Conservation (phyloP, 1,284 basidiomycete genomes). For the Cutaneotrichosporon daszewskae region DNA sequence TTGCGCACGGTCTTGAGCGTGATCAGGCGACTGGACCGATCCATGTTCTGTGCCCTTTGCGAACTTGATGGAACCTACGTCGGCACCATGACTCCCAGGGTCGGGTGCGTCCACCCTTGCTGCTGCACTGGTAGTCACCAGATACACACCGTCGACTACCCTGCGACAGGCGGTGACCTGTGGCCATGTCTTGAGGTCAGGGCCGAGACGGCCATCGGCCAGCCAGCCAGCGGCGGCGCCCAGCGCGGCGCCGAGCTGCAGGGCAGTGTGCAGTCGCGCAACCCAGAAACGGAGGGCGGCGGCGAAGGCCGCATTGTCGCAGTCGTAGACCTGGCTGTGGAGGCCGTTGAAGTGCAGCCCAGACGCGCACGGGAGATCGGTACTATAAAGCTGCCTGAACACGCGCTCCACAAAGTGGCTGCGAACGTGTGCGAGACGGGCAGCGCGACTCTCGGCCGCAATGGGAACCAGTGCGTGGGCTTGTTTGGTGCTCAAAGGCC, state of each 20-base stretch:
- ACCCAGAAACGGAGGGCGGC: conserved; percentile 32
- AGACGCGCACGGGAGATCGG: neutral
- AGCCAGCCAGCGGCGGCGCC: conserved; percentile 21
- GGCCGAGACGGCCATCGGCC: conserved; percentile 19
- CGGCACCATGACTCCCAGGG: no score
- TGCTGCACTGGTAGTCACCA: conserved; percentile 1
- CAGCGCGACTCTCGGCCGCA: neutral
- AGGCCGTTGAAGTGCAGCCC: conserved; percentile 21
- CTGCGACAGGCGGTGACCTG: conserved; percentile 11
- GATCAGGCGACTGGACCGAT: no score
- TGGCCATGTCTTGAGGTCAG: conserved; percentile 27
- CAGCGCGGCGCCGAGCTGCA: conserved; percentile 23
- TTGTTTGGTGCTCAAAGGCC: no score
- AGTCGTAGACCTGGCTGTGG: conserved; percentile 12
- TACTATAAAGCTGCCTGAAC: conserved; percentile 13
- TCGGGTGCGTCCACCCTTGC: neutral
- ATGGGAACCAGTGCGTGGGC: no score
- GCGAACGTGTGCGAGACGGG: conserved; percentile 1
- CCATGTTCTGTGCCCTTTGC: no score
- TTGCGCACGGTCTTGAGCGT: no score
- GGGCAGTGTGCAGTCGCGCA: conserved; percentile 20
- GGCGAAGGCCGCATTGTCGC: conserved; percentile 13
- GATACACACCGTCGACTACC: conserved; percentile 18
- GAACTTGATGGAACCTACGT: no score
- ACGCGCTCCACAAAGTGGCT: conserved; percentile 9